Evolutionary conservation across 2,329 filamentous ascomycete genomes (phyloP).

Genomic region (Fusarium bactridioides): DNA sequence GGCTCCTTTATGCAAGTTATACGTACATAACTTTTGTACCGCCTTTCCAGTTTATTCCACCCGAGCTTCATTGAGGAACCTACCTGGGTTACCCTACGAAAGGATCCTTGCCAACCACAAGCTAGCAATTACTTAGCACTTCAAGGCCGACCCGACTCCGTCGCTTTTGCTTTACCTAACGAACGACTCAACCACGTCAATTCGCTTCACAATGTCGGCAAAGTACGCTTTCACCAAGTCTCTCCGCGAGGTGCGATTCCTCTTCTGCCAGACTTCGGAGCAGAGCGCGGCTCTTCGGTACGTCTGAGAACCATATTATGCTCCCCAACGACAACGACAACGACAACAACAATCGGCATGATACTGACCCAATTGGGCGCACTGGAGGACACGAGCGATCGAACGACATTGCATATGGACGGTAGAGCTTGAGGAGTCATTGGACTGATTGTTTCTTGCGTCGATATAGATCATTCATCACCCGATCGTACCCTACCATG

Average conservation of each 20-base stretch:
- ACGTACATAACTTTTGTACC: background rate
- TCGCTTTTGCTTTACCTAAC: background rate
- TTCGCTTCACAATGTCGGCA: constrained; percentile 72
- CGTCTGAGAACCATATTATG: constrained; percentile 41
- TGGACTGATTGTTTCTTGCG: constrained; percentile 21
- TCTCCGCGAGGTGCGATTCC: constrained; percentile 95
- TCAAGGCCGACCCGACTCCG: constrained; percentile 14
- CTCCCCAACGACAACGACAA: background rate
- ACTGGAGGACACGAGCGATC: background rate
- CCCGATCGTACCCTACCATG: constrained; percentile 94
- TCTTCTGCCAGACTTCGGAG: constrained; percentile 94
- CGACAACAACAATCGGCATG: background rate
- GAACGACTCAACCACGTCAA: constrained; percentile 2
- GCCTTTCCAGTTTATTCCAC: constrained; percentile 33
- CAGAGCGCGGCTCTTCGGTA: constrained; percentile 90
- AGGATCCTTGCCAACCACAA: constrained; percentile 42
- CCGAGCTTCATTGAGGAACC: constrained; percentile 25
- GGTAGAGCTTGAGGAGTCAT: background rate
- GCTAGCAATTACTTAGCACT: constrained; percentile 42
- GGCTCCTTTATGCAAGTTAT: constrained; percentile 14
- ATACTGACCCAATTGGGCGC: constrained; percentile 23
- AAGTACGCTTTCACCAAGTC: constrained; percentile 92
- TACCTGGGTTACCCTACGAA: background rate
- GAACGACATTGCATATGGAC: background rate
- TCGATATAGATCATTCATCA: constrained; percentile 79